Evolutionary conservation across 495 filamentous ascomycete genomes (phyloP).

Genomic region (Eremomyces bilateralis): DNA sequence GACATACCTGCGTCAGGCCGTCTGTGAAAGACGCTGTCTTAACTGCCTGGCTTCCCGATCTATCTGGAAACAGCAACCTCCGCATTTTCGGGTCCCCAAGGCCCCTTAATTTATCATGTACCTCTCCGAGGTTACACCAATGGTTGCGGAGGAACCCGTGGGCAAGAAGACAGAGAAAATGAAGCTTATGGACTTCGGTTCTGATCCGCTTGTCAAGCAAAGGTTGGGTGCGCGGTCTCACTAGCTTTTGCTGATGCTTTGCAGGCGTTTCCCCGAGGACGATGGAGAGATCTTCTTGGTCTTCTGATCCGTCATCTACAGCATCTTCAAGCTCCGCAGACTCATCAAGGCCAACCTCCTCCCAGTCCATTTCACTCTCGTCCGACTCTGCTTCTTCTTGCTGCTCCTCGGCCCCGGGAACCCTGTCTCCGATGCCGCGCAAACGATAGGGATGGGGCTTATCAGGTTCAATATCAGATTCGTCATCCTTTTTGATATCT

Average conservation of each 20-base stretch:
- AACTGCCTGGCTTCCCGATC: conserved; percentile 42
- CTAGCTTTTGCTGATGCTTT: conserved; percentile 15
- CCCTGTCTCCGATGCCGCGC: too few relatives aligned
- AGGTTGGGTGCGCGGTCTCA: conserved; percentile 13
- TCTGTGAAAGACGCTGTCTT: conserved; percentile 52
- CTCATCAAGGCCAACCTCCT: conserved; percentile 35
- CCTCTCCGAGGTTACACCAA: conserved; percentile 51
- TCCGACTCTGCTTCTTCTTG: neutral
- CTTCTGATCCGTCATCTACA: conserved; percentile 13
- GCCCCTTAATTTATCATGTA: conserved; percentile 29
- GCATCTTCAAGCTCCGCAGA: conserved; percentile 18
- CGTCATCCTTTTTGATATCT: too few relatives aligned
- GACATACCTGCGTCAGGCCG: conserved; percentile 46
- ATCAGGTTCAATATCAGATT: too few relatives aligned
- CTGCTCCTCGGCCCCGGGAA: neutral
- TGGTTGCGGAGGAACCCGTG: conserved; percentile 55
- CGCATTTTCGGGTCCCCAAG: conserved; percentile 22
- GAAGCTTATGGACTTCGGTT: conserved; percentile 63
- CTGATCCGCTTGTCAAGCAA: conserved; percentile 48
- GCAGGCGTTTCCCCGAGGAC: conserved; percentile 29
- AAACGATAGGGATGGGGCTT: too few relatives aligned
- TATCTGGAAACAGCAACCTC: conserved; percentile 42
- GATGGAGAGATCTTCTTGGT: conserved; percentile 29
- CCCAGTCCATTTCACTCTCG: conserved; percentile 31
- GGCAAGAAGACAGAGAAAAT: conserved; percentile 59